These are phyloP conservation scores for Pestalotiopsis sp. DNA, from an alignment of 2,329 filamentous ascomycete genomes.

Conservation along the genomic window DNA sequence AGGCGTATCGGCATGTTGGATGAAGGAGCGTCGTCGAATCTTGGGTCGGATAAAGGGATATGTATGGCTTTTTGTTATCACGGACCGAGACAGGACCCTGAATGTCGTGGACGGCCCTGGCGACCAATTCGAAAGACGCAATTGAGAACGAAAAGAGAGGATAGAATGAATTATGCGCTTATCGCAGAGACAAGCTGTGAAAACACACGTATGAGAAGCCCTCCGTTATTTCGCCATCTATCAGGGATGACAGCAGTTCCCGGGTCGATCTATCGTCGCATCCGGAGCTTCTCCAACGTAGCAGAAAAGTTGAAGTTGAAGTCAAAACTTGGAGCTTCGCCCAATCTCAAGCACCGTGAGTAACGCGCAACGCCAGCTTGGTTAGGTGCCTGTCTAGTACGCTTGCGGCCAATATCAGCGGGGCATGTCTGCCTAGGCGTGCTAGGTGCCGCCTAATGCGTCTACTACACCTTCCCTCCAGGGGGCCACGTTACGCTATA, in stretches of 20 bases:
- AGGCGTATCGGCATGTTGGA: constrained; percentile 53
- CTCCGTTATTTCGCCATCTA: not conserved
- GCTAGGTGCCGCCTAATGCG: not conserved
- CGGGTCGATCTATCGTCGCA: not conserved
- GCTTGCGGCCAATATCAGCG: not conserved
- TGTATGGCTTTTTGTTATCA: not conserved
- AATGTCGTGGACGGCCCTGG: not conserved
- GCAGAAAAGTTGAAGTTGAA: not conserved
- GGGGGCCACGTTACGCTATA: not conserved
- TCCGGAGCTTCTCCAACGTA: not conserved
- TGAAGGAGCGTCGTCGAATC: not conserved
- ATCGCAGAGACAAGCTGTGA: not conserved
- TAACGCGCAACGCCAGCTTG: not conserved
- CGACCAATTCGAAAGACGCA: not conserved
- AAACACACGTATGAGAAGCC: not conserved
- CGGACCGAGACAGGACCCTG: not conserved
- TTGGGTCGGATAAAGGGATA: not conserved
- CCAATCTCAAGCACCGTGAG: not conserved
- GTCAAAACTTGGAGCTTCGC: not conserved
- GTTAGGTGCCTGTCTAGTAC: not conserved
- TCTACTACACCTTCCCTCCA: not conserved
- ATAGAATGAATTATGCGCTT: not conserved
- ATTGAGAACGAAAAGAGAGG: not conserved
- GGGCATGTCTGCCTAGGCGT: not conserved
- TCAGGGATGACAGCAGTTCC: not conserved